Base-by-base conservation (phyloP, 495 filamentous ascomycete genomes). In the Aspergillus cavernicola region DNA sequence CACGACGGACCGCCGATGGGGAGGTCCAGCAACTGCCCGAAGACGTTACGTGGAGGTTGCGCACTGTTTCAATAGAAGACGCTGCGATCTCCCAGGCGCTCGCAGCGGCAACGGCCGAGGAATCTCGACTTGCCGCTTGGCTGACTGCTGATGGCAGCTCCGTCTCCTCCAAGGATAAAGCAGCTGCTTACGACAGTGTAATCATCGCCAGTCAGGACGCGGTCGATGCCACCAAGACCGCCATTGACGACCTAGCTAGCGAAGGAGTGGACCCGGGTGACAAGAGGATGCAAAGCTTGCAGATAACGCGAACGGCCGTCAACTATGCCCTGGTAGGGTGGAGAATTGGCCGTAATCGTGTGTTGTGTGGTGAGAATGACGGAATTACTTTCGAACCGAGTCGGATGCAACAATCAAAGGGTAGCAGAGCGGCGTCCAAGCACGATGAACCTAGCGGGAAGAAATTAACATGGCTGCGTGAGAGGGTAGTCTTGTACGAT, bases 271-370 rank as follows among this genome's bases (percentile, higher is more conserved):
- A 85, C n/a, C 86, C 87, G 61, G 82, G 89, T 47, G 93, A 99
- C 62, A 78, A 80, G 43, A 81, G 90, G 38, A 88, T 97, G 86
- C 95, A 99, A 69, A 85, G 89, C 52, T 75, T 99, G 36, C 91
- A 96, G 45, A 87, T 97, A 53, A 96, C 91, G 6, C 85, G 87
- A 18, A 95, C 95, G 0, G 89, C 91, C 1, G 89, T 97, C 23
- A 95, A 95, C 66, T 97, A 92, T 64, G 86, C 85, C 57, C 80
- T 97, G 66, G 84, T 99, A 40, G 89, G 88, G 62, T 97, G 92
- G 95, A 80, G 93, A 61, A 86, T 97, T 54, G 95, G 91, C 31
- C 85, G 95, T 36, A 97, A 99, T 64, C 80, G 93, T 44, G 85
- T 95, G 0, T 74, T 99, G 28, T 87, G 89, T 50, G 91, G 91